Evolutionary conservation across 2,329 filamentous ascomycete species (phyloP).

Genomic region (Colletotrichum horii): DNA sequence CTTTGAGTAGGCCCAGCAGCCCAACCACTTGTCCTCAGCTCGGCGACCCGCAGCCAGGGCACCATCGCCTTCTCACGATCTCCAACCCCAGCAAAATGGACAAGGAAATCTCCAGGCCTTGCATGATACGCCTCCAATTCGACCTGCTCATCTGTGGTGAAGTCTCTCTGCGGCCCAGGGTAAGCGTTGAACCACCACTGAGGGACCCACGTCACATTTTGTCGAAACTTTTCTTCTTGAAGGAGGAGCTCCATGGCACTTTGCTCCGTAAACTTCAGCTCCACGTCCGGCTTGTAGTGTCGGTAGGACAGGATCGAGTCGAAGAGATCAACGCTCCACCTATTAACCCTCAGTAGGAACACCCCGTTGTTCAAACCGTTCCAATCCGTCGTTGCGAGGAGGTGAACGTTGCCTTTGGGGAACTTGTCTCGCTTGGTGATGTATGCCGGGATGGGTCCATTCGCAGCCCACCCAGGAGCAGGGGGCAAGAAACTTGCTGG

Average conservation of each 20-base stretch:
- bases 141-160: not conserved
- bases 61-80: not conserved
- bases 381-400: slow-evolving; percentile 20
- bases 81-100: not conserved
- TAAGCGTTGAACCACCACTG: slow-evolving; percentile 27
- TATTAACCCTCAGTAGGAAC: slow-evolving; percentile 22
- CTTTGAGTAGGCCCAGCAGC: not conserved
- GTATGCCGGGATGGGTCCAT: not conserved
- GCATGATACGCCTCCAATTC: not conserved
- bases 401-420: not conserved
- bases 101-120: not conserved
- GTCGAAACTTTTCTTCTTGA: slow-evolving; percentile 4
- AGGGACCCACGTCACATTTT: slow-evolving; percentile 11
- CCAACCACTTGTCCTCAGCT: not conserved
- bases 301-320: slow-evolving; percentile 22
- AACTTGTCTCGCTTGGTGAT: not conserved
- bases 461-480: not conserved
- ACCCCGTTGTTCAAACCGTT: slow-evolving; percentile 26
- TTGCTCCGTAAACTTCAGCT: slow-evolving; percentile 22
- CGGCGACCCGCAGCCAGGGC: not conserved
- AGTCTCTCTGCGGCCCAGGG: not conserved
- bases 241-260: slow-evolving; percentile 25
- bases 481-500: slow-evolving; percentile 14
- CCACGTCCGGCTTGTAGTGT: slow-evolving; percentile 11
- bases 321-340: slow-evolving; percentile 23